A percentile compares a stretch with the other conserved stretches of the same genome.
These are phyloP conservation scores for Triangularia setosa DNA, from an alignment of 2,329 filamentous ascomycete species.

Conservation along the genomic window DNA sequence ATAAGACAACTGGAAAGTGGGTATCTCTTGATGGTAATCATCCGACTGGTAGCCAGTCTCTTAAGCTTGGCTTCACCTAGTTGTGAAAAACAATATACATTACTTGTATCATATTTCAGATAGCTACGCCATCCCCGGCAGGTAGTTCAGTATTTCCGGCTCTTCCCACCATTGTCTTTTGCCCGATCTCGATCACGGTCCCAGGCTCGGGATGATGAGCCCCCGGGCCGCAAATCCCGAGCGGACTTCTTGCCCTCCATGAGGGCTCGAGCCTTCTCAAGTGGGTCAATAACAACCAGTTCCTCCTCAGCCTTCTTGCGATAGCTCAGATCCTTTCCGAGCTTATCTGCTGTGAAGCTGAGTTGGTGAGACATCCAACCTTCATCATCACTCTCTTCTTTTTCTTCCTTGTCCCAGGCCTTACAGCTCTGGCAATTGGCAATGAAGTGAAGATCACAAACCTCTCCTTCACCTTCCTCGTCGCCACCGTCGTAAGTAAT, in stretches of 20 bases:
- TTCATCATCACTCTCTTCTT: slow-evolving; percentile 56
- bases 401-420: slow-evolving; percentile 69
- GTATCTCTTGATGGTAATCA: neutral
- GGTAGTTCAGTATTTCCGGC: neutral
- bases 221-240: slow-evolving; percentile 49
- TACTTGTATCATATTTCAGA: neutral
- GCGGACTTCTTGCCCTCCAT: slow-evolving; percentile 60
- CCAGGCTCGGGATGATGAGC: slow-evolving; percentile 46
- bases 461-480: slow-evolving; percentile 67
- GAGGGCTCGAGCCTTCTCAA: slow-evolving; percentile 73
- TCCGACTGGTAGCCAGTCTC: neutral
- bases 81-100: neutral
- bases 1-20: neutral
- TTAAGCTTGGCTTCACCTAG: neutral
- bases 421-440: slow-evolving; percentile 90
- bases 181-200: slow-evolving; percentile 8
- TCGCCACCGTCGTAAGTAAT: slow-evolving; percentile 32
- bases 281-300: slow-evolving; percentile 85
- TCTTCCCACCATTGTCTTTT: neutral
- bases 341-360: slow-evolving; percentile 80
- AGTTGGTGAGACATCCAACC: slow-evolving; percentile 86
- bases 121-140: neutral
- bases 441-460: slow-evolving; percentile 95
- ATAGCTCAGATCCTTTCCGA: slow-evolving; percentile 89
- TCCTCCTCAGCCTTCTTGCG: slow-evolving; percentile 89